A percentile compares a stretch with the other conserved stretches of the same genome.
Evolutionary conservation across 164 flowering plant genomes (phyloP).

Genomic region (Berberis thunbergii): DNA sequence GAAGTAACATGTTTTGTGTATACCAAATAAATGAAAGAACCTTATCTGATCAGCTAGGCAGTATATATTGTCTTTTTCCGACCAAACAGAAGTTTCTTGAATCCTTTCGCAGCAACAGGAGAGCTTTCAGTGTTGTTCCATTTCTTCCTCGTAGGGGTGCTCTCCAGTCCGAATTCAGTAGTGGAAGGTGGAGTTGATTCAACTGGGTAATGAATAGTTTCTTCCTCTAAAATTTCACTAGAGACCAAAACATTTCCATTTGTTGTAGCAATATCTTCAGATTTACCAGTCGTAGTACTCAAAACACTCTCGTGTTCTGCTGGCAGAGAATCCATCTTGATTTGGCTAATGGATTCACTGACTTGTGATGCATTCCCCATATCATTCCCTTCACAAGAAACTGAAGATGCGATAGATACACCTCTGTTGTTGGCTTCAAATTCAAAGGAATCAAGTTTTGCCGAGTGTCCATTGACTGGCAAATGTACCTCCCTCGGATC

Average conservation of each 20-base stretch:
- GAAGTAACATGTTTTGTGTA: neutral
- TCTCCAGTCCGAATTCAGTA: conserved; percentile 27
- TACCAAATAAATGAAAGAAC: neutral
- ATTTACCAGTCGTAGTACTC: conserved; percentile 11
- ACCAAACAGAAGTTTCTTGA: conserved; percentile 72
- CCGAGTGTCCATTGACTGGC: conserved; percentile 6
- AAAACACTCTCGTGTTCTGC: conserved; percentile 10
- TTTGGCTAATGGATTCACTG: conserved; percentile 16
- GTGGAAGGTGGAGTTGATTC: conserved; percentile 41
- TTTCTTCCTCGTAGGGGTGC: conserved; percentile 50
- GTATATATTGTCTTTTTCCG: conserved; percentile 25
- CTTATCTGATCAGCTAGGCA: conserved; percentile 12
- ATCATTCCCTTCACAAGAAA: conserved; percentile 13
- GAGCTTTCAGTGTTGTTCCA: conserved; percentile 45
- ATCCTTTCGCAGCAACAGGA: conserved; percentile 53
- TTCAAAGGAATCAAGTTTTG: conserved; percentile 7
- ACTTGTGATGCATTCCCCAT: conserved; percentile 1
- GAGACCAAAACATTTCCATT: conserved; percentile 12
- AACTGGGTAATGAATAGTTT: conserved; percentile 7
- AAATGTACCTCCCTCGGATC: conserved; percentile 1
- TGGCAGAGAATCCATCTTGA: conserved; percentile 14
- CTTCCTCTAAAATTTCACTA: conserved; percentile 38
- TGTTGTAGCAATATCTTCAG: conserved; percentile 12
- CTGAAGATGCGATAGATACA: conserved; percentile 12
- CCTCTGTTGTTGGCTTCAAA: conserved; percentile 10